Conservation (phyloP, 1,284 basidiomycete species). For the Marasmius sp. region DNA sequence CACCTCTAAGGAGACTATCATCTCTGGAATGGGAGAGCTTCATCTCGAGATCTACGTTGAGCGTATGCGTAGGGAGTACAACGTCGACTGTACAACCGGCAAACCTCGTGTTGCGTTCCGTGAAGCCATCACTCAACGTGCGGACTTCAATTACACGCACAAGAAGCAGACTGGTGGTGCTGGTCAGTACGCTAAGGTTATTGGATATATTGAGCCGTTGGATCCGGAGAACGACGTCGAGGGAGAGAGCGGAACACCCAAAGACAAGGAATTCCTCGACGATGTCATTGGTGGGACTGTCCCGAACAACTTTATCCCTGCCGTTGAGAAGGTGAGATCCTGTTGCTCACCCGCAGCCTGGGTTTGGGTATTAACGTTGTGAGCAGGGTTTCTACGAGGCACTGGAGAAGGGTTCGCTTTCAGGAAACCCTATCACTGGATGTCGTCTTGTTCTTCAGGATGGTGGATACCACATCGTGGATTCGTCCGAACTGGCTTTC, state of each 20-base stretch:
- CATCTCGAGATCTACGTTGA: slow-evolving; percentile 99
- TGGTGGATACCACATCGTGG: slow-evolving; percentile 92
- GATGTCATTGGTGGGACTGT: slow-evolving; percentile 92
- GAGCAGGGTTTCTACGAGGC: slow-evolving; percentile 92
- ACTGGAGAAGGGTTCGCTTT: slow-evolving; percentile 87
- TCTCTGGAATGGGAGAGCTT: slow-evolving; percentile 99
- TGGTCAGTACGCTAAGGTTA: slow-evolving; percentile 94
- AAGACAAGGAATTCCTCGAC: slow-evolving; percentile 89
- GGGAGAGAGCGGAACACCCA: slow-evolving; percentile 59
- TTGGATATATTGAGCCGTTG: slow-evolving; percentile 93
- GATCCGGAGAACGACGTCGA: slow-evolving; percentile 52
- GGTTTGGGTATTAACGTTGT: background rate
- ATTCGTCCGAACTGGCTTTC: slow-evolving; percentile 98
- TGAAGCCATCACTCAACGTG: slow-evolving; percentile 85
- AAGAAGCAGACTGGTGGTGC: slow-evolving; percentile 99
- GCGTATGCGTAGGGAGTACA: slow-evolving; percentile 98
- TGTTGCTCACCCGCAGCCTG: background rate
- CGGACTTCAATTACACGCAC: slow-evolving; percentile 91
- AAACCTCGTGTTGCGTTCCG: slow-evolving; percentile 97
- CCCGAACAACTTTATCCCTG: slow-evolving; percentile 91
- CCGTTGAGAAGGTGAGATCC: slow-evolving; percentile 81
- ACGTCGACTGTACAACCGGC: slow-evolving; percentile 90
- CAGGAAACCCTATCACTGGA: slow-evolving; percentile 88
- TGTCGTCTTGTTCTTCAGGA: slow-evolving; percentile 90
- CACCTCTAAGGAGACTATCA: slow-evolving; percentile 99